Evolutionary conservation across 2,329 filamentous ascomycete species (phyloP).

Genomic region (Sordariomycetes sp.): DNA sequence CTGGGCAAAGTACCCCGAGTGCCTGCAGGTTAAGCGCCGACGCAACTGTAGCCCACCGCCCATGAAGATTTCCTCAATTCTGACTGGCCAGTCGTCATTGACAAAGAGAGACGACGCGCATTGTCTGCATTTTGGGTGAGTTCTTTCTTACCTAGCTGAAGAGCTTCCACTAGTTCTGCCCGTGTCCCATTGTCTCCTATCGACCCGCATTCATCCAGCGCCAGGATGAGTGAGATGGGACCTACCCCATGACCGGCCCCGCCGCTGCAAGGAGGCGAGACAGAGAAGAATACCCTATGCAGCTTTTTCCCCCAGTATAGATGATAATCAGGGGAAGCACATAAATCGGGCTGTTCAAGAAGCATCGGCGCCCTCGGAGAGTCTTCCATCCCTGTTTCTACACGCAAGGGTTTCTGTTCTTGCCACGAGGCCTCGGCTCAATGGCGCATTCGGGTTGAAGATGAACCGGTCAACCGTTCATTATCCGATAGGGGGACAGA

Average conservation of each 20-base stretch:
- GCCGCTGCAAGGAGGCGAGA: not conserved
- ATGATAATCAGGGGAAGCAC: not conserved
- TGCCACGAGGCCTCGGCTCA: not conserved
- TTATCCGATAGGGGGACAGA: not conserved
- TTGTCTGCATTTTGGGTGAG: not conserved
- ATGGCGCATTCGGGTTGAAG: not conserved
- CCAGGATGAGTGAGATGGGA: not conserved
- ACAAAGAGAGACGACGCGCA: slow-evolving; percentile 3
- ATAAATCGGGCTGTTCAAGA: not conserved
- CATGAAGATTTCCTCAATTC: not conserved
- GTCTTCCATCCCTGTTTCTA: not conserved
- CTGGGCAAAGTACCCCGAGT: not conserved
- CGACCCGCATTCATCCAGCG: not conserved
- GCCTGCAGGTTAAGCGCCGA: slow-evolving; percentile 6
- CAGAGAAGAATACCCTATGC: not conserved
- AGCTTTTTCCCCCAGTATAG: not conserved
- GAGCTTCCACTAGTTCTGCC: not conserved
- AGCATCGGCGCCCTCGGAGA: not conserved
- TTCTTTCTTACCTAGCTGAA: not conserved
- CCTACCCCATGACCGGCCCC: not conserved
- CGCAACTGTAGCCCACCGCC: slow-evolving; percentile 4
- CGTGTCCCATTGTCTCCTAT: not conserved
- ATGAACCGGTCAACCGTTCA: not conserved
- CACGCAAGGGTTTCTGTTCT: not conserved
- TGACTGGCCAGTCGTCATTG: slow-evolving; percentile 1